Evolutionary conservation across 495 filamentous ascomycete species (phyloP), one percentile per base, ranked within the genome.

Genomic region (Massariosphaeria phaeospora): DNA sequence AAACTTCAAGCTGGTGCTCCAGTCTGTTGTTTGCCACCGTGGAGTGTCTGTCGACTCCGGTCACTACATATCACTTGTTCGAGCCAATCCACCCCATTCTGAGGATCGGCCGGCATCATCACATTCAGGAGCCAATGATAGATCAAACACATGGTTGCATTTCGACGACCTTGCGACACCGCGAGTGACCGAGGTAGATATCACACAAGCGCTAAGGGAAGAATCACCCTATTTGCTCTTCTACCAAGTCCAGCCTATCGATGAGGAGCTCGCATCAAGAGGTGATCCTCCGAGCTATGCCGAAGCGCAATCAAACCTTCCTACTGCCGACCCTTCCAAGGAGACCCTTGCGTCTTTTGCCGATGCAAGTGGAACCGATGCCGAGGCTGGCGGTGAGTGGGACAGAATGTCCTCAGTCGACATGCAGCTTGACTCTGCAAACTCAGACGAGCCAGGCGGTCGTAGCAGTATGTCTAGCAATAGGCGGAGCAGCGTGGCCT

Each of bases 221-320:
- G 91, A 96, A 65, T 91, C 86, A 55, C 91, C 93, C 3, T 98
- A 98, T 61, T 78, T 98, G 2, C 72, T 98, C 0, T 96, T 96
- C 69, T 98, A 95, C 63, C 91, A 96, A 67, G 90, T 96, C 33
- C 76, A 89, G 30, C 93, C 91, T 0, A 86, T 94, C 56, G 79
- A 85, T 25, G 84, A 86, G 39, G 81, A 87, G 41, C 72, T 79
- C 1, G 59, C 61, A 13, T 27, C 51, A 10, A 41, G 56, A 31
- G 67, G 65, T 6, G 69, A 77, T 0, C 72, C 76, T 46, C 77
- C 77, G 9, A 76, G 75, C 33, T 60, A 76, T 30, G 70, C 72
- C 24, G 75, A 79, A 52, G 78, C 77, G 25, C 69, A 72, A 15
- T 54, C 61, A n/a, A 70, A 75, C 3, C 73, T 78, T 2, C 76